Conservation (phyloP, 495 filamentous ascomycete species). For the Hyaloscypha variabilis region DNA sequence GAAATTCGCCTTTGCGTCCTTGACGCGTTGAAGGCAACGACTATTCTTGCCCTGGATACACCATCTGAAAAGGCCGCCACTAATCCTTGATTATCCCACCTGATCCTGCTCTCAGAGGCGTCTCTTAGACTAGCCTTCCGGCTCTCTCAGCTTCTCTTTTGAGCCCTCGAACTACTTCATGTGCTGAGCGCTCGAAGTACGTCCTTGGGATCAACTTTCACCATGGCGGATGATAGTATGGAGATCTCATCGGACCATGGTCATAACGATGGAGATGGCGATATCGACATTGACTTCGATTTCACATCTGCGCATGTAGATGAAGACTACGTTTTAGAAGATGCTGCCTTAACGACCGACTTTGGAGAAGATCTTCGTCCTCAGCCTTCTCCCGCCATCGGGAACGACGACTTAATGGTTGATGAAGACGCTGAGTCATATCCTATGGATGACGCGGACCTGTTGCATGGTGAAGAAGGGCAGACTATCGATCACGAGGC, state of each 20-base stretch:
- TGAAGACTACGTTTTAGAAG: conserved; percentile 66
- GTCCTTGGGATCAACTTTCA: conserved; percentile 14
- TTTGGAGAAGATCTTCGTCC: conserved; percentile 14
- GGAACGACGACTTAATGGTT: conserved; percentile 49
- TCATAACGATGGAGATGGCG: conserved; percentile 51
- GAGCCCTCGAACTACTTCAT: background rate
- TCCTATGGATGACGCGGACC: conserved; percentile 42
- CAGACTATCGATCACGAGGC: conserved; percentile 14
- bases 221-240: conserved; percentile 60
- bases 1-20: background rate
- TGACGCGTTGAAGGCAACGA: background rate
- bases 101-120: background rate
- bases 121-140: background rate
- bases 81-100: background rate
- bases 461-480: conserved; percentile 20
- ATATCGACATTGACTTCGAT: conserved; percentile 79
- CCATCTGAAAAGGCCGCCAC: background rate
- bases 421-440: conserved; percentile 45
- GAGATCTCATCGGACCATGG: conserved; percentile 54
- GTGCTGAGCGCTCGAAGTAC: conserved; percentile 13
- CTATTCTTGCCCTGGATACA: background rate
- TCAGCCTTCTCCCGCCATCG: conserved; percentile 33
- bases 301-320: conserved; percentile 55
- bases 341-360: conserved; percentile 34
- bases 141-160: background rate